A percentile compares a stretch with the other conserved stretches of the same genome.
phyloP scores from a whole-genome alignment of 2,329 filamentous ascomycete genomes.

The Arachnomyces sp. region DNA sequence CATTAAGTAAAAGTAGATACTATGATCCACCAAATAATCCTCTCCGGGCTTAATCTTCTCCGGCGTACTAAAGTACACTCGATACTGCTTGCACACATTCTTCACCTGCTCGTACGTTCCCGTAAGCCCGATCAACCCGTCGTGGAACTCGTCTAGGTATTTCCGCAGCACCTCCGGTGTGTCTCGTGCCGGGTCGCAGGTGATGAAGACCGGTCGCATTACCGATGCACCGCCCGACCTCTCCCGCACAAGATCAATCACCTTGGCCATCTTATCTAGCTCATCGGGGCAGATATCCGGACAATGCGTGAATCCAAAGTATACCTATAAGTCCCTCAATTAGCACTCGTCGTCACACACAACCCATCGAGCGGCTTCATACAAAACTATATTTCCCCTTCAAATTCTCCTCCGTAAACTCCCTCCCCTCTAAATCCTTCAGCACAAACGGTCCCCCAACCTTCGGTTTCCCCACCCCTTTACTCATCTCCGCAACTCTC shows the following conservation, averaged over 20 bases:
- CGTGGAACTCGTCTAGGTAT: constrained; percentile 88
- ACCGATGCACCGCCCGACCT: constrained; percentile 31
- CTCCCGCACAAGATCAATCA: constrained; percentile 63
- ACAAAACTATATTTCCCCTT: constrained; percentile 68
- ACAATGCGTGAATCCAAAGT: constrained; percentile 97
- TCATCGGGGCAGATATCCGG: constrained; percentile 98
- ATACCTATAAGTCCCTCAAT: constrained; percentile 61
- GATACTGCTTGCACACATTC: constrained; percentile 86
- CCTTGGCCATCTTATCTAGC: constrained; percentile 97
- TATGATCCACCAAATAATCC: constrained; percentile 97
- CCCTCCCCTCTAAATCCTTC: constrained; percentile 70
- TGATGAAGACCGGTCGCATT: constrained; percentile 75
- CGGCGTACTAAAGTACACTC: constrained; percentile 95
- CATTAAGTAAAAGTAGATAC: constrained; percentile 99
- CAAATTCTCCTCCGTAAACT: constrained; percentile 71
- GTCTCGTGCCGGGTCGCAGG: constrained; percentile 89
- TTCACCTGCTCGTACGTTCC: constrained; percentile 93
- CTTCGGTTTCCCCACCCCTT: constrained; percentile 86
- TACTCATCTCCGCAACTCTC: constrained; percentile 81
- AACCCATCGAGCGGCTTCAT: constrained; percentile 14
- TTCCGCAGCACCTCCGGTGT: constrained; percentile 73
- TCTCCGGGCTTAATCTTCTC: constrained; percentile 80
- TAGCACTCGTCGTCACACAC: constrained; percentile 2
- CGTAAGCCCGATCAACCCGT: constrained; percentile 76
- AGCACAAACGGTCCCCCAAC: constrained; percentile 83